These are phyloP conservation scores for Macrolepiota albuminosa DNA, from an alignment of 768 basidiomycete species.

Conservation along the genomic window DNA sequence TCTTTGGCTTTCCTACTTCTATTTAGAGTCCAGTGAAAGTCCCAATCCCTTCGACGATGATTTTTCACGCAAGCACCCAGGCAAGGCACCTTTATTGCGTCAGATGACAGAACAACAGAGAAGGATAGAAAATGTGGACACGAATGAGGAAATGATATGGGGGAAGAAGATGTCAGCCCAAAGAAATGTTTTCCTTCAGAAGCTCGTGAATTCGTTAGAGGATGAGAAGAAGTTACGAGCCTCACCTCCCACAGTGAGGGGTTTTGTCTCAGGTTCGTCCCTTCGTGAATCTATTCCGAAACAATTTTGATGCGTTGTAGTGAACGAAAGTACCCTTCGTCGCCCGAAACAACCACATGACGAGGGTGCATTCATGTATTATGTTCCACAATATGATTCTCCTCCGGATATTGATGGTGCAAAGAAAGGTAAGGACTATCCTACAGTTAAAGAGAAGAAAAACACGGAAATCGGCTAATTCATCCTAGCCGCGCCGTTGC, in stretches of 20 bases:
- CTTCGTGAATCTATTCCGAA: background rate
- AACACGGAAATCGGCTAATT: background rate
- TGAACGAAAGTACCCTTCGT: slow-evolving; percentile 26
- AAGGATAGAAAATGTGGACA: slow-evolving; percentile 71
- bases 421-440: slow-evolving; percentile 17
- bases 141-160: slow-evolving; percentile 71
- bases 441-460: background rate
- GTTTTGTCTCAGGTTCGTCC: slow-evolving; percentile 41
- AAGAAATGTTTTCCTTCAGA: slow-evolving; percentile 67
- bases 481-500: slow-evolving; percentile 5
- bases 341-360: slow-evolving; percentile 34
- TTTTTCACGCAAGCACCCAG: slow-evolving; percentile 48
- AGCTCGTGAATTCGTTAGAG: slow-evolving; percentile 54
- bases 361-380: slow-evolving; percentile 43
- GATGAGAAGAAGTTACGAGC: slow-evolving; percentile 45
- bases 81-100: slow-evolving; percentile 61
- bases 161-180: slow-evolving; percentile 69
- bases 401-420: slow-evolving; percentile 17
- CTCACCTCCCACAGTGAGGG: slow-evolving; percentile 24
- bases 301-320: slow-evolving; percentile 9
- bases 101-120: slow-evolving; percentile 52
- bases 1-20: slow-evolving; percentile 80
- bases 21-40: slow-evolving; percentile 60
- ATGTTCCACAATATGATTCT: slow-evolving; percentile 38
- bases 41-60: slow-evolving; percentile 77